A percentile compares a stretch with the other conserved stretches of the same genome.
Evolutionary conservation across 306 rosid genomes (phyloP).

Genomic region (Rubus idaeus): DNA sequence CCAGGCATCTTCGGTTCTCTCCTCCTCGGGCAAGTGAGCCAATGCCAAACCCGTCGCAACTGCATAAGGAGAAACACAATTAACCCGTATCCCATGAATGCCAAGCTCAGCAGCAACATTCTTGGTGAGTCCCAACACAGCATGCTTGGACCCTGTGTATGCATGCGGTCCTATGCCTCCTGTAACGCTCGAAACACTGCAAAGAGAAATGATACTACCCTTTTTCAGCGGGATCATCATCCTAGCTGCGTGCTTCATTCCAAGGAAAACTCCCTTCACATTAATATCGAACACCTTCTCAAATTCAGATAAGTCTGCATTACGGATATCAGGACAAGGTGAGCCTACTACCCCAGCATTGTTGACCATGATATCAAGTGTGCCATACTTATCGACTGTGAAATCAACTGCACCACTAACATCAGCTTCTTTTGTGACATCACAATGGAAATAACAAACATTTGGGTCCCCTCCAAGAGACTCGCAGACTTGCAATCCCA

Average conservation of each 20-base stretch:
- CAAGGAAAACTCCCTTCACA: constrained; percentile 77
- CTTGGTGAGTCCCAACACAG: constrained; percentile 72
- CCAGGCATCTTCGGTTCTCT: constrained; percentile 59
- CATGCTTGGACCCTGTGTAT: constrained; percentile 81
- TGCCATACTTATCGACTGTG: constrained; percentile 55
- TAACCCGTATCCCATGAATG: constrained; percentile 49
- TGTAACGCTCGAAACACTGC: constrained; percentile 46
- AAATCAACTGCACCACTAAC: constrained; percentile 54
- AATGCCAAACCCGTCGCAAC: constrained; percentile 55
- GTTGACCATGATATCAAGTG: constrained; percentile 81
- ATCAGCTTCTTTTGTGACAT: constrained; percentile 64
- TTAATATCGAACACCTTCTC: constrained; percentile 70
- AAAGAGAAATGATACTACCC: constrained; percentile 74
- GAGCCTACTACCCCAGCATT: constrained; percentile 81
- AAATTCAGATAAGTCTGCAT: constrained; percentile 57
- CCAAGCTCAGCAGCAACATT: constrained; percentile 88
- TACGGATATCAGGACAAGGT: constrained; percentile 67
- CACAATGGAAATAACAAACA: constrained; percentile 49
- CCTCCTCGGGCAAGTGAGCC: constrained; percentile 65
- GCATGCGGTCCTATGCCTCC: constrained; percentile 70
- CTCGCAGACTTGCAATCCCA: constrained; percentile 50
- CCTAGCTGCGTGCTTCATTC: constrained; percentile 80
- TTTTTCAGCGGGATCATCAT: constrained; percentile 62
- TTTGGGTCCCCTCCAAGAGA: constrained; percentile 45
- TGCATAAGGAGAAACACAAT: constrained; percentile 60